Conservation (phyloP, 1,284 basidiomycete species). For the Flammula alnicola region DNA sequence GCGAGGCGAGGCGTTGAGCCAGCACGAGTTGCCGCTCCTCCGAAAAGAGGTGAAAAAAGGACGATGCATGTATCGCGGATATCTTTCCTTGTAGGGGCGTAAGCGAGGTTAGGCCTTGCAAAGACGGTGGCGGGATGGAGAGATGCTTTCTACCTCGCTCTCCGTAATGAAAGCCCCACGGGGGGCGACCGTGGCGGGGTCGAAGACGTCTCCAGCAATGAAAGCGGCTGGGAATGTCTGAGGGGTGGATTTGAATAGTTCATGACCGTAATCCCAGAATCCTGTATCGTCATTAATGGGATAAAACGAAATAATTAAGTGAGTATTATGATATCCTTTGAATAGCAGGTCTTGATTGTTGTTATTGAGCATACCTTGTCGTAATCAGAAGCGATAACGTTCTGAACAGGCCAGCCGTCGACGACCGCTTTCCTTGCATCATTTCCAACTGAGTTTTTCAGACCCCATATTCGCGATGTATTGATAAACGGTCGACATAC, state of each 20-base stretch:
- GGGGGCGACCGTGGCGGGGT: conserved; percentile 18
- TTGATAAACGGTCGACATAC: conserved; percentile 36
- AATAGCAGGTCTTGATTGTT: too few relatives aligned
- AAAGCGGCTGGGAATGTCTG: conserved; percentile 41
- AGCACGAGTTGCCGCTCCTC: conserved; percentile 45
- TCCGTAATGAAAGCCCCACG: not conserved
- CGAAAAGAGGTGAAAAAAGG: conserved; percentile 56
- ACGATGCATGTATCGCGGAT: conserved; percentile 50
- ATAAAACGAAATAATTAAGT: not conserved
- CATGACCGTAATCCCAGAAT: conserved; percentile 23
- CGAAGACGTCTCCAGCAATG: conserved; percentile 49
- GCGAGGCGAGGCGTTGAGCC: conserved; percentile 41
- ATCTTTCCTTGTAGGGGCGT: conserved; percentile 47
- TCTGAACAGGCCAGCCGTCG: conserved; percentile 40
- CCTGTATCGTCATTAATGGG: conserved; percentile 25
- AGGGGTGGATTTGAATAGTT: conserved; percentile 18
- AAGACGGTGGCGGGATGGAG: conserved; percentile 28
- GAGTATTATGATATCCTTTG: not conserved
- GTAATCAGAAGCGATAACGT: conserved; percentile 33
- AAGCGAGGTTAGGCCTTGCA: conserved; percentile 40
- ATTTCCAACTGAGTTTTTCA: conserved; percentile 53
- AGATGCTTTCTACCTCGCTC: conserved; percentile 11
- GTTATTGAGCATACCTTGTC: conserved; percentile 17
- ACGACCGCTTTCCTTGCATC: conserved; percentile 45
- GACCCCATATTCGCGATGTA: not conserved